Base-by-base conservation (phyloP, 2,329 filamentous ascomycete genomes). In the Diaporthe sp. region DNA sequence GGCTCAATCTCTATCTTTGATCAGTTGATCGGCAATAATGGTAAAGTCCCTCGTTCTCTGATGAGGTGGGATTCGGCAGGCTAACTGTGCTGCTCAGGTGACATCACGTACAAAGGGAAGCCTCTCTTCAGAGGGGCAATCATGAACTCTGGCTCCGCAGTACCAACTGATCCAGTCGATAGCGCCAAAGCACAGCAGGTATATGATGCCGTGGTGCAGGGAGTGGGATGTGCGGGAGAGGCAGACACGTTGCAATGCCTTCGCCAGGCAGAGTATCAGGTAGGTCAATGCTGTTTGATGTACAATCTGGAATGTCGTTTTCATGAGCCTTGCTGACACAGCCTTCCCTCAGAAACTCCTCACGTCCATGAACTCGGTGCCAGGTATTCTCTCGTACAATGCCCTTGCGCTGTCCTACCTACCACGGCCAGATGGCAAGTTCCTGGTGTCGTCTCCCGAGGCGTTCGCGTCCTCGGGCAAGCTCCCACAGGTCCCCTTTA, bases 111-210 rank as follows among this genome's bases (percentile, higher is more conserved):
- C 85, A 95, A 95, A 2, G 93, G 92, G 68, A 91, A 93, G 79
- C 87, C 92, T 1, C 87, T 97, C 0, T 96, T 97, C 88, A 90
- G 93, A 39, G 94, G 87, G 0, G 94, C 87, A 34, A 96, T 96
- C 79, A 96, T 97, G 94, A 90, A 94, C 84, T 94, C 92, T 3
- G 93, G 93, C 3, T 91, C 88, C 74, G 82, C 93, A 2, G 84
- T 90, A 0, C 92, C 92, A 0, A 88, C 92, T 0, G 89, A 91
- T 34, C 86, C 88, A 0, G 90, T 95, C 0, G 93, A 95, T 79
- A 88, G 89, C 39, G 83, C 86, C 17, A 94, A 94, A 82, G 90
- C 88, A 0, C 93, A 96, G 80, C 86, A 82, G 1, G 84, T 91
- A 2, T 95, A 94, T 80, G 87, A 95, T 80, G 83, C 85, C 0